Evolutionary conservation across 2,329 filamentous ascomycete genomes (phyloP).

Genomic region (Pseudocercospora fijiensis): DNA sequence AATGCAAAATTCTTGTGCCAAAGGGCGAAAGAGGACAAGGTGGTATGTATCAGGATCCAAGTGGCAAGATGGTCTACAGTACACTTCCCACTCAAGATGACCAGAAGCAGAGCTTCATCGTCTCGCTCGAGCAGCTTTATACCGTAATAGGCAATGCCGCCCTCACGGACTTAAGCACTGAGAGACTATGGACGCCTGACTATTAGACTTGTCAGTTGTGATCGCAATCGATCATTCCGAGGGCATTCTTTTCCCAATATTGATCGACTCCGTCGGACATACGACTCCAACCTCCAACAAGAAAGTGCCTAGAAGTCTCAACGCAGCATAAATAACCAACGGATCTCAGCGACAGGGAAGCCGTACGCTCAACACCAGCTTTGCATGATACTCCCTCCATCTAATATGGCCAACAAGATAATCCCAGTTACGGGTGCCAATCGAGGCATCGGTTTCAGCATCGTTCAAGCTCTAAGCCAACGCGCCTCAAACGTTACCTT

Average conservation of each 20-base stretch:
- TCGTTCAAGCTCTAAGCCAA: slow-evolving; percentile 26
- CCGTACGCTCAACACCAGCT: not conserved
- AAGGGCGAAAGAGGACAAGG: not conserved
- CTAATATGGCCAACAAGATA: slow-evolving; percentile 10
- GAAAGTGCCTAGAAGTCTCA: not conserved
- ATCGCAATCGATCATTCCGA: not conserved
- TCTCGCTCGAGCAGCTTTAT: not conserved
- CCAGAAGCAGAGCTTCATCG: not conserved
- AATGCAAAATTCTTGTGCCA: not conserved
- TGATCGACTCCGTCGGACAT: not conserved
- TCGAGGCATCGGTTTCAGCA: slow-evolving; percentile 28
- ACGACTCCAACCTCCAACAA: not conserved
- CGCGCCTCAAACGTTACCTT: slow-evolving; percentile 31
- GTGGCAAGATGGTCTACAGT: not conserved
- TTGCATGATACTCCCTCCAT: not conserved
- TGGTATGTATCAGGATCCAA: not conserved
- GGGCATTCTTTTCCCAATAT: not conserved
- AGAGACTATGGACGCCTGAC: not conserved
- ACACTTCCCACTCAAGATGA: not conserved
- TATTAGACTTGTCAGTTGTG: not conserved
- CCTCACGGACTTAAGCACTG: not conserved
- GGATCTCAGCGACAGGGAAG: not conserved
- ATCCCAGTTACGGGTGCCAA: slow-evolving; percentile 29
- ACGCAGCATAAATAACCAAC: not conserved
- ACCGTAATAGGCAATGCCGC: not conserved